These are phyloP conservation scores for Naumovozyma castellii DNA, from an alignment of 805 yeast genomes.

Conservation along the genomic window DNA sequence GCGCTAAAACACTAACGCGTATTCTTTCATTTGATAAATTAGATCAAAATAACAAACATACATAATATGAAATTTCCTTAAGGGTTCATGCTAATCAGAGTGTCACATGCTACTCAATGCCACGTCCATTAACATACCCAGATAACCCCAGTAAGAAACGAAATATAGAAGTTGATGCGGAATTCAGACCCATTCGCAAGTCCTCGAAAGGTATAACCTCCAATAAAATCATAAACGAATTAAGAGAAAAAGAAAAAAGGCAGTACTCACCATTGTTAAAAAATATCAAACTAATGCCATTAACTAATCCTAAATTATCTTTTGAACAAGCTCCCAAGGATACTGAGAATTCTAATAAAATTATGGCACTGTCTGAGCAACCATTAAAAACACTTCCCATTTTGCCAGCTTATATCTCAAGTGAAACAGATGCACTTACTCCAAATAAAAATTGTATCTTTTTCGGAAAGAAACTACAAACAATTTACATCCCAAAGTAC, in stretches of 20 bases:
- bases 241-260: conserved; percentile 1
- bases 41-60: no score
- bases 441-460: not conserved
- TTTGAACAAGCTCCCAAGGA: not conserved
- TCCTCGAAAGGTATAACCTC: conserved; percentile 15
- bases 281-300: conserved; percentile 10
- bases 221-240: conserved; percentile 19
- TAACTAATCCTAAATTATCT: not conserved
- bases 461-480: not conserved
- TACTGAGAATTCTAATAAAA: not conserved
- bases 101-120: no score
- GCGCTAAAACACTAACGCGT: no score
- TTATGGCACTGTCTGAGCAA: not conserved
- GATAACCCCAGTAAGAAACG: not conserved
- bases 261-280: conserved; percentile 2
- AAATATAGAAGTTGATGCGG: conserved; percentile 11
- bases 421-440: not conserved
- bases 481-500: not conserved
- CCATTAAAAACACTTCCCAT: not conserved
- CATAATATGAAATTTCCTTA: no score
- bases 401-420: not conserved
- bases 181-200: conserved; percentile 24
- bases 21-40: no score
- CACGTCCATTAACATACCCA: no score
- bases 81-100: no score